A percentile compares a stretch with the other conserved stretches of the same genome.
These are phyloP conservation scores for Leccinum subtestaceum DNA, from an alignment of 768 basidiomycete genomes.

Conservation along the genomic window DNA sequence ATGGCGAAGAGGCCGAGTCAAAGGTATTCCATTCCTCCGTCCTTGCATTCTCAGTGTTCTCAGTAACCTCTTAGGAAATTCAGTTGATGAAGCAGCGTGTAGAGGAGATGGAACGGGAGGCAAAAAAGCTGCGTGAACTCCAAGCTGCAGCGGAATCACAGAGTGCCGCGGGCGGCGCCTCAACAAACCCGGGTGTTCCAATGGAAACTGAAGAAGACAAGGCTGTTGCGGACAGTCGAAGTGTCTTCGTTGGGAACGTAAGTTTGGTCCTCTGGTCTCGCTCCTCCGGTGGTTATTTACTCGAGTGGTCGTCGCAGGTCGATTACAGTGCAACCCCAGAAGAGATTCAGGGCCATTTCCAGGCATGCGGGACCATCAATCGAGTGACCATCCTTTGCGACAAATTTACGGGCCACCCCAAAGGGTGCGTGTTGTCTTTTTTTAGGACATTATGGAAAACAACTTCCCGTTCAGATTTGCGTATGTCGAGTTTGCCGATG, in stretches of 20 bases:
- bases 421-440: slow-evolving; percentile 62
- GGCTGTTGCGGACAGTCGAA: slow-evolving; percentile 75
- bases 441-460: slow-evolving; percentile 10
- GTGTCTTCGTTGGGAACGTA: slow-evolving; percentile 96
- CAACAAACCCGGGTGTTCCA: slow-evolving; percentile 44
- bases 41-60: slow-evolving; percentile 10
- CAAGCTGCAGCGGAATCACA: slow-evolving; percentile 74
- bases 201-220: slow-evolving; percentile 87
- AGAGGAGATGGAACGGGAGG: slow-evolving; percentile 91
- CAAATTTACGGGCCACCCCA: slow-evolving; percentile 99
- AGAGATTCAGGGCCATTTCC: slow-evolving; percentile 97
- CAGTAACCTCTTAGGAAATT: slow-evolving; percentile 61
- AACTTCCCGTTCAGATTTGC: slow-evolving; percentile 66
- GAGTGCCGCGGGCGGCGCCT: slow-evolving; percentile 42
- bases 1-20: slow-evolving; percentile 63
- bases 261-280: slow-evolving; percentile 31
- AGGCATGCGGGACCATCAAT: slow-evolving; percentile 97
- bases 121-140: slow-evolving; percentile 81
- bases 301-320: slow-evolving; percentile 55
- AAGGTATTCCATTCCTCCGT: slow-evolving; percentile 39
- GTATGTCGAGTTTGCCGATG: slow-evolving; percentile 97
- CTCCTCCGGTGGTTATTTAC: slow-evolving; percentile 8
- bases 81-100: slow-evolving; percentile 89
- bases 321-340: slow-evolving; percentile 97
- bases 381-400: slow-evolving; percentile 98